Evolutionary conservation across 306 rosid genomes (phyloP), one percentile per base, ranked within the genome.

Genomic region (Sophora flavescens): DNA sequence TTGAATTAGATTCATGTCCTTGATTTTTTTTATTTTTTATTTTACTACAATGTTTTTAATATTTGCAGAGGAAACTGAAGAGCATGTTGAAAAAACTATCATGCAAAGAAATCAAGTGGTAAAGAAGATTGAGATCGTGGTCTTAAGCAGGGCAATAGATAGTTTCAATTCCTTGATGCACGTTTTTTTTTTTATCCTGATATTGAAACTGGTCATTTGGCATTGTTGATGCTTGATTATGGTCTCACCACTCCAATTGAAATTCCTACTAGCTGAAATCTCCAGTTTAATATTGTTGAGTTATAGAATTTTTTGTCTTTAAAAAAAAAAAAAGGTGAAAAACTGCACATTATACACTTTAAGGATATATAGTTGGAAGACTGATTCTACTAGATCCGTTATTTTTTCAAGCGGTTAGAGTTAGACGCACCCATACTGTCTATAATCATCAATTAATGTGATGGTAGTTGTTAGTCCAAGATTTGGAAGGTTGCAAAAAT

Each of bases 11-110:
- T 22, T 50, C 4, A 2, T 63, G 38, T 22, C 30, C 28, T 62
- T 16, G n/a, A 10, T 14, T 14, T 3, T 15, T 13, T 47, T 1
- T 26, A 9, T 17, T 2, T n/a, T n/a, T n/a, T n/a, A n/a, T n/a
- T n/a, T n/a, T n/a, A n/a, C n/a, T 64, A 39, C 22, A 5, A 39
- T 2, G 17, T 53, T 32, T 12, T 8, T 0, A 51, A 2, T 12
- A 6, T 39, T 71, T 45, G 78, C 82, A 86, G 92, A 75, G 67
- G 63, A 81, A 84, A 76, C n/a, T 90, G 47, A 86, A 84, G 83
- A 41, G 10, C 10, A 22, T 81, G 59, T 26, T 86, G 62, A 83
- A 57, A 74, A 81, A 74, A 18, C 6, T 86, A 32, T 86, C 86
- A 32, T 81, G 86, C 83, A 85, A 81, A 58, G 57, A 76, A 28